Base-by-base conservation (phyloP, 1,284 basidiomycete genomes). In the Cryptococcus amylolentus region DNA sequence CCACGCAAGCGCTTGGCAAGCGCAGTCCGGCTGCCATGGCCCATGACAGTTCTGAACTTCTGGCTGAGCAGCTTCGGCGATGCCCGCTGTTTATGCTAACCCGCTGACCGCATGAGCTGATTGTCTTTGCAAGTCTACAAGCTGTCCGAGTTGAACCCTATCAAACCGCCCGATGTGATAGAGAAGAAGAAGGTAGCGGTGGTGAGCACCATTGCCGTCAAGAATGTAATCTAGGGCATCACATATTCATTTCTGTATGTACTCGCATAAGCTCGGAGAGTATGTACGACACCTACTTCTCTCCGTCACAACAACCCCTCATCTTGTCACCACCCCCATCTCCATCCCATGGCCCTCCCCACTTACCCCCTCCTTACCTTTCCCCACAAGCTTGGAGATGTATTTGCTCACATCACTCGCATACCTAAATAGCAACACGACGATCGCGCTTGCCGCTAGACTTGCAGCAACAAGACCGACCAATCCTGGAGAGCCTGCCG, bases 141-240 rank as follows among this genome's bases (percentile, higher is more conserved):
- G 75, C 77, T 93, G 8, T 84, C 83, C 55, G 79, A 73, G 57
- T 77, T 78, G 41, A 77, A 63, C 51, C 73, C 20, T 66, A 77
- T 58, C 75, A 79, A 49, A 59, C 55, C 42, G 28, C 45, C 51
- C 5, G 61, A 71, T 26, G 38, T 66, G 6, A 42, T 52, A 0
- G 72, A 71, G 23, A 84, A 86, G 56, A 80, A 77, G 28, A 83
- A 88, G 68, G 83, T 85, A 53, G 83, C 91, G 35, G 86, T 88
- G 10, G 78, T 83, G 27, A 89, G 87, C 64, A 80, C 84, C 16
- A 87, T 91, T 13, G 89, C 89, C 46, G 87, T 88, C 83, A 92
- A 92, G 75, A 84, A 81, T 50, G 88, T 90, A 50, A 75, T 71
- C 46, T 78, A 62, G 57, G 44, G 18, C 41, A 40, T 40, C 41